Conservation (phyloP, 768 basidiomycete species). For the Naganishia randhawae region DNA sequence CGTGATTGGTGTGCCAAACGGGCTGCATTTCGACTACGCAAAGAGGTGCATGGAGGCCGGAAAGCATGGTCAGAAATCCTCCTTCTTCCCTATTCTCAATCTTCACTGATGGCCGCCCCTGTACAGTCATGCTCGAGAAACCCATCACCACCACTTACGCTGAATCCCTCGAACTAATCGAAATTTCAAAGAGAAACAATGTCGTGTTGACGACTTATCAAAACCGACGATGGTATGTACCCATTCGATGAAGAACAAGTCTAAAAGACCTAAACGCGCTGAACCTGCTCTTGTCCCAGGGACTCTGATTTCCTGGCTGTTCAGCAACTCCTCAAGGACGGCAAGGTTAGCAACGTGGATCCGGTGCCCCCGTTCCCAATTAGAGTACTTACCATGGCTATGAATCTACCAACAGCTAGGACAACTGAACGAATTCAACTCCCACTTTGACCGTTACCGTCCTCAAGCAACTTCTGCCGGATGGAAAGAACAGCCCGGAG, state of each 20-base stretch:
- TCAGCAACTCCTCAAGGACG: constrained; percentile 35
- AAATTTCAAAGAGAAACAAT: constrained; percentile 35
- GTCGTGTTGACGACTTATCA: constrained; percentile 44
- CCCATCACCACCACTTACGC: constrained; percentile 32
- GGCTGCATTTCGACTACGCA: constrained; percentile 30
- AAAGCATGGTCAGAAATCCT: constrained; percentile 36
- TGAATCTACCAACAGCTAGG: constrained; percentile 61
- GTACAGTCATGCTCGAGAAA: constrained; percentile 47
- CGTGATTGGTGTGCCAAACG: constrained; percentile 30
- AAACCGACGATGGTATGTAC: constrained; percentile 41
- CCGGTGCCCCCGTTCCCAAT: too few relatives aligned
- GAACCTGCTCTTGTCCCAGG: background rate
- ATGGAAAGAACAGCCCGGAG: constrained; percentile 72
- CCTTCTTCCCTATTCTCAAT: too few relatives aligned
- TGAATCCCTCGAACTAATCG: constrained; percentile 38
- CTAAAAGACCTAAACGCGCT: background rate
- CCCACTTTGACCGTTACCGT: constrained; percentile 58
- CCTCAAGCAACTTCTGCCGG: constrained; percentile 45
- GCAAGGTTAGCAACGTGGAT: constrained; percentile 21
- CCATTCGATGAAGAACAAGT: background rate
- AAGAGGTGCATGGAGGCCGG: constrained; percentile 33
- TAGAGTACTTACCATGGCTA: too few relatives aligned
- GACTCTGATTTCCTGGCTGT: constrained; percentile 47
- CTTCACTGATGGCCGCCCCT: too few relatives aligned
- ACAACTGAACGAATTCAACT: constrained; percentile 36